These are phyloP conservation scores for Cercospora sp. DNA, from an alignment of 2,329 filamentous ascomycete genomes.

Conservation along the genomic window DNA sequence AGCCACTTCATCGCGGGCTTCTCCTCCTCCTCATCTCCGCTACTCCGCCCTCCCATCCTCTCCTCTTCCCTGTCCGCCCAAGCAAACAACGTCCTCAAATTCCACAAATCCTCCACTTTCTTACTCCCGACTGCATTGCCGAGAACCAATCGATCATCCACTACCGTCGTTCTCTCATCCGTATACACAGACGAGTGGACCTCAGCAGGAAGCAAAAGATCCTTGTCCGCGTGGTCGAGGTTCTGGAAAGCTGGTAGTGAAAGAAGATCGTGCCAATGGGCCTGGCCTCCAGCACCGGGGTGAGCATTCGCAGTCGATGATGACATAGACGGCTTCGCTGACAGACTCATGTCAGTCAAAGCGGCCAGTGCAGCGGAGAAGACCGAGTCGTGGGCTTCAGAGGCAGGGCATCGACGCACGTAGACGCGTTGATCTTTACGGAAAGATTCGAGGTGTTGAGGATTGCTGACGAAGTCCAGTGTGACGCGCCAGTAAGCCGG, in stretches of 20 bases:
- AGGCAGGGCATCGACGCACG: conserved; percentile 63
- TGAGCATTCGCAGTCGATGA: not conserved
- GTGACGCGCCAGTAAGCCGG: conserved; percentile 78
- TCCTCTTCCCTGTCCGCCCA: conserved; percentile 57
- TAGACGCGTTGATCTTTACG: conserved; percentile 69
- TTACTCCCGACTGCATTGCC: conserved; percentile 43
- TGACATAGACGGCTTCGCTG: conserved; percentile 7
- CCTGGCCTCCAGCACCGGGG: conserved; percentile 24
- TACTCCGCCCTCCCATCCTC: not conserved
- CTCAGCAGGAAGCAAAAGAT: conserved; percentile 43
- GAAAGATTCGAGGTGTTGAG: conserved; percentile 65
- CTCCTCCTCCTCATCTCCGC: not conserved
- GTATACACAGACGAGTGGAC: conserved; percentile 47
- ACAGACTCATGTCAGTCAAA: conserved; percentile 60
- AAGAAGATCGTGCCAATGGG: conserved; percentile 71
- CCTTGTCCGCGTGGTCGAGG: conserved; percentile 65
- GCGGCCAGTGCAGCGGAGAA: conserved; percentile 76
- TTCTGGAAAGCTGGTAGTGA: conserved; percentile 53
- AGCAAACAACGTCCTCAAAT: conserved; percentile 63
- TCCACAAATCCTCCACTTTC: conserved; percentile 60
- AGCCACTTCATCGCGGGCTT: conserved; percentile 53
- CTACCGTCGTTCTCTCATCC: conserved; percentile 58
- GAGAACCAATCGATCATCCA: conserved; percentile 73
- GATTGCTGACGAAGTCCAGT: conserved; percentile 68
- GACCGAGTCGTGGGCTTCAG: conserved; percentile 52